Base-by-base conservation (phyloP, 1,284 basidiomycete genomes). In the Volvariella surrecta region DNA sequence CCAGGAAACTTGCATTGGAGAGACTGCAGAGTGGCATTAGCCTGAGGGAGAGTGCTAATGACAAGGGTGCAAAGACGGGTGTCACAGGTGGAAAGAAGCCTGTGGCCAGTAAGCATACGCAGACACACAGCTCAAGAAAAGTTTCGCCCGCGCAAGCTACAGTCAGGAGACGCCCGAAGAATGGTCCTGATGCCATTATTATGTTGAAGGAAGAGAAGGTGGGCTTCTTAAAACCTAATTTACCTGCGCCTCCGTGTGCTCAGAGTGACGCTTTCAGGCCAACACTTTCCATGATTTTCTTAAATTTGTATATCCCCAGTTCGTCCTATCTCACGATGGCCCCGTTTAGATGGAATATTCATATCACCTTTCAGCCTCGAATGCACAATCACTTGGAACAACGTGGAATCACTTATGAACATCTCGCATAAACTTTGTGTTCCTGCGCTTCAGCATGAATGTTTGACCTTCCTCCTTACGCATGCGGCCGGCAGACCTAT, bases 321-420 rank as follows among this genome's bases (percentile, higher is more conserved):
- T 60, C 52, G 80, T 63, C 19, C 4, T 39, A 28, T 15, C 37
- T 35, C 28, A 19, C 17, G 10, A 11, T n/a, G n/a, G n/a, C n/a
- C n/a, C n/a, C n/a, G n/a, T n/a, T n/a, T n/a, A n/a, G n/a, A n/a
- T n/a, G n/a, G n/a, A n/a, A 15, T 35, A 13, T 31, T 32, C 13
- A 34, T 4, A 16, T 21, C 37, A n/a, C 35, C 21, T 21, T 24
- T 32, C 52, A 89, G 86, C 52, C 73, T 92, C 43, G 83, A 90
- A 53, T 93, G 90, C 63, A 89, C 87, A 7, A 90, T 93, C 44
- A 85, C 87, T 1, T 95, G 91, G 91, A 89, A 89, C 52, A 94
- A 94, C 58, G 91, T 90, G 21, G 89, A 89, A 54, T 81, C 82
- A 32, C 71, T 91, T 22, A 86, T 90, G 79, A 88, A 89, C 56